Conservation (phyloP, 1,284 basidiomycete species). For the Cutaneotrichosporon daszewskae region DNA sequence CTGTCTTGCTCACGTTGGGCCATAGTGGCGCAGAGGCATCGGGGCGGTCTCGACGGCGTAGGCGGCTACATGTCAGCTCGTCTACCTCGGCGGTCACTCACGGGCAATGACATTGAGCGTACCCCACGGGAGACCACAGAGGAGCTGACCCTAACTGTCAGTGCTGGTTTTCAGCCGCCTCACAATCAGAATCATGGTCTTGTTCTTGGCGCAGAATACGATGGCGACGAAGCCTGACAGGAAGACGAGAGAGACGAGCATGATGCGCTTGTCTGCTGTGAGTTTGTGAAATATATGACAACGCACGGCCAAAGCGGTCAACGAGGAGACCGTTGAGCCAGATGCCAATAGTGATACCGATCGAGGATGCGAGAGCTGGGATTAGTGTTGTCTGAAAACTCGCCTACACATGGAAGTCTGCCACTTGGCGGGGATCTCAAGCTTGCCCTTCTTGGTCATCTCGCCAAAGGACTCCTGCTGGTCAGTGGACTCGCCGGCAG, state of each 20-base stretch:
- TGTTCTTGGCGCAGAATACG: constrained; percentile 40
- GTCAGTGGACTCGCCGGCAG: too few relatives aligned
- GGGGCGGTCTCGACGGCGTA: constrained; percentile 46
- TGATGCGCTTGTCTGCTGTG: constrained; percentile 7
- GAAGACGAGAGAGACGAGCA: constrained; percentile 20
- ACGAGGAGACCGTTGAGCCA: constrained; percentile 1
- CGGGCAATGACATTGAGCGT: constrained; percentile 15
- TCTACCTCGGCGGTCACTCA: too few relatives aligned
- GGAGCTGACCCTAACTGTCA: constrained; percentile 46
- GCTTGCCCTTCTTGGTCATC: not conserved
- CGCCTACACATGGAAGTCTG: constrained; percentile 40
- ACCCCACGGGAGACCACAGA: constrained; percentile 24
- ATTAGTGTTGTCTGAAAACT: not conserved
- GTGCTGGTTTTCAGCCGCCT: too few relatives aligned
- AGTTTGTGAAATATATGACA: too few relatives aligned
- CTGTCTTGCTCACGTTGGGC: too few relatives aligned
- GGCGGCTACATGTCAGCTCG: too few relatives aligned
- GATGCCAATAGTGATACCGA: constrained; percentile 3
- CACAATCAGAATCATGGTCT: constrained; percentile 39
- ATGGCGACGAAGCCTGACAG: constrained; percentile 42
- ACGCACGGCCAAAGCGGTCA: constrained; percentile 6
- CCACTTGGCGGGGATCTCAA: constrained; percentile 47
- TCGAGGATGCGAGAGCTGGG: not conserved
- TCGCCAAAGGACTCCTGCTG: too few relatives aligned
- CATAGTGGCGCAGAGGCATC: constrained; percentile 34